Conservation (phyloP, 495 filamentous ascomycete genomes). For the Xylaria telfairii region DNA sequence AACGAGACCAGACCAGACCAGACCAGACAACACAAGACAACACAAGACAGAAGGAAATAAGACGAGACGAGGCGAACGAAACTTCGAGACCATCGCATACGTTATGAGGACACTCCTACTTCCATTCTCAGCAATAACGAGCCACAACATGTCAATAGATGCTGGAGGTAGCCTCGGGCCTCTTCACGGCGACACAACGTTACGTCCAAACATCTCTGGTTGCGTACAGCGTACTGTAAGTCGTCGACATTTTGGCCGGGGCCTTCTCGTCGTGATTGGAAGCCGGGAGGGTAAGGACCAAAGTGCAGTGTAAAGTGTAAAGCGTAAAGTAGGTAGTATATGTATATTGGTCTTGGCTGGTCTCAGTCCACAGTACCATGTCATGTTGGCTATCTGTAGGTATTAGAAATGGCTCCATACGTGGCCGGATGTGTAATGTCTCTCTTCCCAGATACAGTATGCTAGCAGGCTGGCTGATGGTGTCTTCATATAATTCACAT, state of each 20-base stretch:
- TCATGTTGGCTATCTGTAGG: background rate
- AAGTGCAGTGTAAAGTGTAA: too few species aligned
- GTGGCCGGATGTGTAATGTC: background rate
- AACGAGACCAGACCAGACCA: background rate
- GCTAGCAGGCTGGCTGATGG: constrained; percentile 6
- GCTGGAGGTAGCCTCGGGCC: background rate
- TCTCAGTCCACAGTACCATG: background rate
- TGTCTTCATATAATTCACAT: constrained; percentile 17
- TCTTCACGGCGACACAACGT: background rate
- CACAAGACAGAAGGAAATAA: too few species aligned
- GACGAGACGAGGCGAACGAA: too few species aligned
- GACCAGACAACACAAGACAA: too few species aligned
- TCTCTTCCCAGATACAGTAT: background rate
- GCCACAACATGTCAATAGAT: background rate
- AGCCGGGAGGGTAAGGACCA: background rate
- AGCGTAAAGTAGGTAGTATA: background rate
- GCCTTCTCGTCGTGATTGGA: background rate
- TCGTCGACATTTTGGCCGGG: background rate
- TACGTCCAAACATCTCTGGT: background rate
- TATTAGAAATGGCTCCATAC: background rate
- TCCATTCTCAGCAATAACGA: too few species aligned
- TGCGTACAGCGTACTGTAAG: too few species aligned
- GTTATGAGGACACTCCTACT: too few species aligned
- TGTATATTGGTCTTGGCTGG: background rate
- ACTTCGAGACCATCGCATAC: too few species aligned